phyloP scores from a whole-genome alignment of 345 rosid species.

The Cardamine chenopodiifolia region DNA sequence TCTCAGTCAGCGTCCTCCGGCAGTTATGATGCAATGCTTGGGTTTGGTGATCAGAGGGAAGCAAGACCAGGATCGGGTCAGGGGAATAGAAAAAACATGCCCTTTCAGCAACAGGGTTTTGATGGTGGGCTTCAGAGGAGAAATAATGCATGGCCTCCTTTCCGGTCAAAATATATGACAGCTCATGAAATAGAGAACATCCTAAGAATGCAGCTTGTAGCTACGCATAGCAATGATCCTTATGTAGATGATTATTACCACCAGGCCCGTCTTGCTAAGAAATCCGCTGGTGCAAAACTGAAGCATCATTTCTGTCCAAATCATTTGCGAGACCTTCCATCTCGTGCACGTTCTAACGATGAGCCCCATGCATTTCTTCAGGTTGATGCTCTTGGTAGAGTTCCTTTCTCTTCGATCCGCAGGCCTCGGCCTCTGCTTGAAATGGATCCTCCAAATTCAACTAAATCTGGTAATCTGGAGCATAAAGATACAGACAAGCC shows the following conservation, averaged over 20 bases:
- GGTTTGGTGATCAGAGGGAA: slow-evolving; percentile 62
- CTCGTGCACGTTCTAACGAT: slow-evolving; percentile 67
- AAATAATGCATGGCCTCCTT: slow-evolving; percentile 65
- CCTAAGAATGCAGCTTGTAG: slow-evolving; percentile 83
- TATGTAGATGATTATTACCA: slow-evolving; percentile 94
- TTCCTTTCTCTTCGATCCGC: slow-evolving; percentile 91
- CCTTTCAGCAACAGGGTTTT: slow-evolving; percentile 57
- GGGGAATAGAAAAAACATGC: slow-evolving; percentile 60
- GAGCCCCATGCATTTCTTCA: slow-evolving; percentile 95
- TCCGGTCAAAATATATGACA: slow-evolving; percentile 80
- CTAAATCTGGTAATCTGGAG: slow-evolving; percentile 52
- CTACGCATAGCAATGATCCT: slow-evolving; percentile 93
- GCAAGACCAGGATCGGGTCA: slow-evolving; percentile 67
- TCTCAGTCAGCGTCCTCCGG: slow-evolving; percentile 60
- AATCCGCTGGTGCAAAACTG: slow-evolving; percentile 65
- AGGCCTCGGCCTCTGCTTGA: slow-evolving; percentile 99
- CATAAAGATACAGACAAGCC: slow-evolving; percentile 71
- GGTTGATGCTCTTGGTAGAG: slow-evolving; percentile 96
- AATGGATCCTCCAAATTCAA: slow-evolving; percentile 71
- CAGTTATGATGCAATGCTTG: slow-evolving; percentile 64
- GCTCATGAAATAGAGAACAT: slow-evolving; percentile 80
- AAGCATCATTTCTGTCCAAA: slow-evolving; percentile 86
- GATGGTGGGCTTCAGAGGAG: slow-evolving; percentile 51
- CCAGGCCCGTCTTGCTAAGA: slow-evolving; percentile 88
- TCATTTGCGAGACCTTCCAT: slow-evolving; percentile 74